Evolutionary conservation across 805 yeast species (phyloP), one percentile per base, ranked within the genome.

Genomic region (Saccharomycopsis synnaedendra): DNA sequence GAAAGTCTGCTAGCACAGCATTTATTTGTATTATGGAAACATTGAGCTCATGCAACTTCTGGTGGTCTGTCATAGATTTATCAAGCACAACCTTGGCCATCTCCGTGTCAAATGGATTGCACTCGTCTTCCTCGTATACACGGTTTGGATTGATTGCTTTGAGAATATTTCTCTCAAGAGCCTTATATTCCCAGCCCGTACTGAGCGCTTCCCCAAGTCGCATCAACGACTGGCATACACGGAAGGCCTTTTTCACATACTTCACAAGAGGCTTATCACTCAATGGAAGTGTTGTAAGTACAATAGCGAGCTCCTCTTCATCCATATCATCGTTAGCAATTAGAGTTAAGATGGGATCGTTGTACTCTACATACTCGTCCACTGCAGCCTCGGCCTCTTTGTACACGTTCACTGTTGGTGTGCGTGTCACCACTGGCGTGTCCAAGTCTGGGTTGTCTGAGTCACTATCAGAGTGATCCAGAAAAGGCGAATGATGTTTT

Each of bases 21-120:
- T 76, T 72, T 32, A 75, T 61, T 43, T 65, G 68, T 53, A 73
- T 75, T 34, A 76, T 61, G 50, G 74, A 77, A 3, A 61, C 52
- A 6, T 71, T 60, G n/a, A 76, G 62, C 36, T 67, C 64, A 48
- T 59, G 62, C 41, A 75, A 56, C 38, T 65, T 63, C 41, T 60
- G 59, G 50, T 76, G 71, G 43, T 73, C 59, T 39, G 74, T 76
- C 38, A 67, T 63, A 55, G 78, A 71, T n/a, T 66, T 69, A 9
- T 54, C 54, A 29, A 75, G 62, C 5, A 76, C 80, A 45, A 71
- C 66, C 48, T 65, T 64, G 4, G 80, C 73, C 29, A 77, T 59
- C 42, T 65, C 67, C 28, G 67, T 64, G 53, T 74, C 72, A 57
- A 76, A 74, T 19, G 57, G 55, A 31, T 41, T 45, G 5, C 35